Base-by-base conservation (phyloP, 768 basidiomycete species). In the Tricholoma terreum region DNA sequence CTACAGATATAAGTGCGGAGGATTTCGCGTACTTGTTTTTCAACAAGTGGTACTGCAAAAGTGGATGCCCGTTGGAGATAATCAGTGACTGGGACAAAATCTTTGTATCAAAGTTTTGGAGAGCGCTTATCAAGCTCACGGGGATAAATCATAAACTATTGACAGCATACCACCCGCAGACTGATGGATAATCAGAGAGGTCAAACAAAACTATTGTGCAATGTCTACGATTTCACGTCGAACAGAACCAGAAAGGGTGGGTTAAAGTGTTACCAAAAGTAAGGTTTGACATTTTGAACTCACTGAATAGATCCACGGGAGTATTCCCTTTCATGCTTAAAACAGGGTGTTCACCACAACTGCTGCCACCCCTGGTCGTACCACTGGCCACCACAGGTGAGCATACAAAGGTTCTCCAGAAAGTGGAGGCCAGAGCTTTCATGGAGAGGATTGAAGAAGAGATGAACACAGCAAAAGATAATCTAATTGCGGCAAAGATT, bases 281-380 rank as follows among this genome's bases (percentile, higher is more conserved):
- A 0, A 58, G 62, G n/a, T 72, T 73, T 53, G 49, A 65, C 15
- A 42, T 71, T 4, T 73, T 73, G 65, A 67, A 64, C 9, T 61
- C 64, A 0, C 52, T 62, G 0, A 70, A 71, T 53, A 48, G 59
- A 4, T 61, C 63, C 0, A 71, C 72, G 1, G 67, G 69, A 0
- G 64, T 67, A 31, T 67, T 58, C 2, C 62, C 60, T 4, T 71
- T 69, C 50, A 63, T 68, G 21, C 60, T 71, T 0, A 61, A 63
- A 8, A 22, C 56, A 8, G 65, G 45, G 19, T 6, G 3, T 17
- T 46, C 27, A 9, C 45, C 45, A 22, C 6, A 6, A 9, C 45
- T 46, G 1, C 6, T 22, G 10, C 45, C 17, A 10, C 45, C 45
- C 10, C 4, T 46, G 12, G 19, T 46, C 27, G 10, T 46, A 46